phyloP scores from a whole-genome alignment of 192 early-diverging fungal species.

The Martensiomyces pterosporus region DNA sequence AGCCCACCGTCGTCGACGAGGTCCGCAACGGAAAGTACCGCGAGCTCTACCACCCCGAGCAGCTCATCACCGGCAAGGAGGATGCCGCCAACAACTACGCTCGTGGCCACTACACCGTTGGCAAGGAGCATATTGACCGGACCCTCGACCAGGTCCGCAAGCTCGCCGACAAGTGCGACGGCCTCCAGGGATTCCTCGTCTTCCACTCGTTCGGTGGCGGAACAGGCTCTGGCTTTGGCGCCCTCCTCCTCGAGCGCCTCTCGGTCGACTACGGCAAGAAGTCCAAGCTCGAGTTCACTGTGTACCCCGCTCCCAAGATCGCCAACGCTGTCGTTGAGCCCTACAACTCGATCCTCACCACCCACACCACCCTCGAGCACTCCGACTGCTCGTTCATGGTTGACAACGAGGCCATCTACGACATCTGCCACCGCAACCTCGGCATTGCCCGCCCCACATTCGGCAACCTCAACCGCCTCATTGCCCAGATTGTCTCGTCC shows the following conservation, averaged over 20 bases:
- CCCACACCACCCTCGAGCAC: constrained; percentile 98
- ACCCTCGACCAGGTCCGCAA: constrained; percentile 97
- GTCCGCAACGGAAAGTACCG: constrained; percentile 98
- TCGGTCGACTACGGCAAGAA: constrained; percentile 99
- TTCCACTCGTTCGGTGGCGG: constrained; percentile 99
- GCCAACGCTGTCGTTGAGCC: constrained; percentile 97
- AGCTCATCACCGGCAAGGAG: constrained; percentile 99
- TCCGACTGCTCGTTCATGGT: constrained; percentile 99
- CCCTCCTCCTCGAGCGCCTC: constrained; percentile 94
- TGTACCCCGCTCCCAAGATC: constrained; percentile 97
- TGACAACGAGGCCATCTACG: constrained; percentile 99
- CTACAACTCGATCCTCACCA: constrained; percentile 99
- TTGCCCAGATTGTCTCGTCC: constrained; percentile 98
- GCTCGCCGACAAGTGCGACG: constrained; percentile 96
- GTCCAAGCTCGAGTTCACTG: constrained; percentile 99
- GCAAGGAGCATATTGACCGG: constrained; percentile 96
- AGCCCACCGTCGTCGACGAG: constrained; percentile 96
- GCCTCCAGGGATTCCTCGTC: constrained; percentile 98
- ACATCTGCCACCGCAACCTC: constrained; percentile 97
- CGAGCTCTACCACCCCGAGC: constrained; percentile 87
- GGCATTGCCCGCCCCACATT: constrained; percentile 96
- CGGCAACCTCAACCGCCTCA: constrained; percentile 95
- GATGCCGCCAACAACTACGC: constrained; percentile 99
- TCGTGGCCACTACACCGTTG: constrained; percentile 99
- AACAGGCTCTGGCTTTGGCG: constrained; percentile 98